These are phyloP conservation scores for Zygosaccharomyces pseudobailii DNA, from an alignment of 1,139 yeast species.

Conservation along the genomic window DNA sequence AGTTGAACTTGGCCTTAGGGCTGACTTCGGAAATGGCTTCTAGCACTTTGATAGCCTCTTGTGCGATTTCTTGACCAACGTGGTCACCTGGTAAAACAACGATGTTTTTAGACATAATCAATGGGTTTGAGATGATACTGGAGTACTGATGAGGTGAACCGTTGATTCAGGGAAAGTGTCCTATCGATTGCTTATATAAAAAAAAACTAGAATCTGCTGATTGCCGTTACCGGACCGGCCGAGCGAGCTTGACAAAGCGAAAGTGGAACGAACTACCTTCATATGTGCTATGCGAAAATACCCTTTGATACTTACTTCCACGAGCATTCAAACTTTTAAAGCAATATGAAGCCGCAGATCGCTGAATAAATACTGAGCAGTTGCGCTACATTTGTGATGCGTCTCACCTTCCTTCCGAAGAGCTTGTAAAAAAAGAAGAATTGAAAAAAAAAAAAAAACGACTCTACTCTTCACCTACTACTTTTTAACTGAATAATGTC, in stretches of 20 bases:
- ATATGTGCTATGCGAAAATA: neutral
- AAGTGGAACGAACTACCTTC: neutral
- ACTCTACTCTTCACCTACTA: no score
- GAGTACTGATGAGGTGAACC: neutral
- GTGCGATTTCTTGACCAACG: constrained; percentile 85
- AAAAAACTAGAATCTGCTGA: neutral
- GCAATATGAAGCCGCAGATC: no score
- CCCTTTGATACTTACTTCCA: neutral
- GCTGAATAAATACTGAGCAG: no score
- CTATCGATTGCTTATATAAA: neutral
- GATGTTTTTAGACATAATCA: constrained; percentile 48
- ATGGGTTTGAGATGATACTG: neutral
- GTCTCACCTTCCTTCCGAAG: no score
- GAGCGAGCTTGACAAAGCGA: neutral
- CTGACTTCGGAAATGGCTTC: constrained; percentile 65
- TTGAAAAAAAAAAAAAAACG: no score
- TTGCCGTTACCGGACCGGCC: constrained; percentile 6
- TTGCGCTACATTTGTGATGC: no score
- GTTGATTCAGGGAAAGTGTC: neutral
- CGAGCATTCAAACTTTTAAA: neutral
- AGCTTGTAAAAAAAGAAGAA: no score
- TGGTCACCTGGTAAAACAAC: constrained; percentile 95
- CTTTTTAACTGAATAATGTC: no score
- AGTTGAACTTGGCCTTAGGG: constrained; percentile 64
- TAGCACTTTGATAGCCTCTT: constrained; percentile 87